Base-by-base conservation (phyloP, 2,329 filamentous ascomycete species). In the Ophiocordyceps australis region DNA sequence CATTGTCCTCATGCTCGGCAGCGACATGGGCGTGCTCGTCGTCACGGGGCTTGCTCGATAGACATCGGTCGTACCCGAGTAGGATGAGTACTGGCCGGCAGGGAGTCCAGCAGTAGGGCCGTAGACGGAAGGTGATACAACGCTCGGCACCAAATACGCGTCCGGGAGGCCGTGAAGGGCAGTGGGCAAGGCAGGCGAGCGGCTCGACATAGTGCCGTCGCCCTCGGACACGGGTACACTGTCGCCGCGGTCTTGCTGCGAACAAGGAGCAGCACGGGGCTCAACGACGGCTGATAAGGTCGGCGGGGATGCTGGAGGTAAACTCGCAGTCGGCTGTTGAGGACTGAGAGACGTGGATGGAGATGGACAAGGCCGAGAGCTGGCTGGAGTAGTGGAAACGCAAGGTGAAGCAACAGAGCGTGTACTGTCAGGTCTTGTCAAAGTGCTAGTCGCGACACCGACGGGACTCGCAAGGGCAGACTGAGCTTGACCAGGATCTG, bases 1-100 rank as follows among this genome's bases (percentile, higher is more conserved):
- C 29, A 54, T 49, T 7, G 49, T 54, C 18, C 51, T 45, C 50
- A 54, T 54, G 33, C 51, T 54, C 8, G 51, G 51, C 13, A 54
- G 36, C 22, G 49, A 41, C 42, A 51, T 45, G 17, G 41, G 30
- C 25, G 23, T 28, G 16, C 37, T 43, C 30, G 38, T 40, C 22
- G 37, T 36, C 16, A 43, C 37, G 7, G 45, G 34, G 30, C 35
- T 42, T 8, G 37, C 33, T 29, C 46, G 40, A 23, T 47, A 49
- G 26, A 36, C 31, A 18, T 49, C 47, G 12, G 41, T 38, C 25
- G 34, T 37, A 15, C 42, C 25, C 21, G 46, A 35, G 33, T 49
- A 49, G 20, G 45, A 35, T 23, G 35, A 36, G 38, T 47, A 46
- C 27, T 47, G 45, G 9, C 36, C 36, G 21, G 38, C 31, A 20